Base-by-base conservation (phyloP, 495 filamentous ascomycete genomes). In the Clavariopsis aquatica region DNA sequence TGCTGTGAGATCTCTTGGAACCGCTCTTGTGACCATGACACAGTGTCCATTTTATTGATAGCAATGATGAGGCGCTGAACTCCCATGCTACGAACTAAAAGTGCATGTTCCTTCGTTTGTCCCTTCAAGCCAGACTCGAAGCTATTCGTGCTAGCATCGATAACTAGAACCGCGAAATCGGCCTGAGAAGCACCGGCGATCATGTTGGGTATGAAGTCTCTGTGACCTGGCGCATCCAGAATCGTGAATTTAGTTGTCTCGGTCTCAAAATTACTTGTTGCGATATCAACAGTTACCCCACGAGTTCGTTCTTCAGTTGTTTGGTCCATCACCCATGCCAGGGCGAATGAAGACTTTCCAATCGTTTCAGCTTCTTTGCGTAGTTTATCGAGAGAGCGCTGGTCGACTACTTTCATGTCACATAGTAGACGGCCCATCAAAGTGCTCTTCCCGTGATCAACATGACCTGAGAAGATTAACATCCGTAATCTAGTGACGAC, bases 171-270 rank as follows among this genome's bases (percentile, higher is more conserved):
- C 0, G 93, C 95, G 73, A 98, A 96, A 74, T 98, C 95, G 1
- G 94, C 94, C 75, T 97, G 93, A 43, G 89, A 91, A 24, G 93
- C 92, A 0, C 94, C 94, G 2, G 93, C 95, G 71, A 98, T 97
- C 94, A 98, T 98, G 74, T 96, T 98, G 1, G 94, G 94, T 43
- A 98, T 90, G 73, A 98, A 98, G 70, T 98, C 95, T 66, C 85
- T 82, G 76, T 98, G 94, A 0, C 94, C 94, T 1, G 94, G 94
- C 0, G 94, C 91, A 75, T 98, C 94, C 2, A 98, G 82, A 51
- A 98, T 98, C 9, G 93, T 98, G 72, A 97, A 98, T 17, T 81
- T 81, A 0, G 91, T 92, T 17, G 80, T 87, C 4, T 89, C 85
- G 0, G 94, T 98, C 74, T 93, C 89, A 73, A 98, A 98, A 64